phyloP scores from a whole-genome alignment of 2,329 filamentous ascomycete genomes.

The Aspergillus phoenicis region DNA sequence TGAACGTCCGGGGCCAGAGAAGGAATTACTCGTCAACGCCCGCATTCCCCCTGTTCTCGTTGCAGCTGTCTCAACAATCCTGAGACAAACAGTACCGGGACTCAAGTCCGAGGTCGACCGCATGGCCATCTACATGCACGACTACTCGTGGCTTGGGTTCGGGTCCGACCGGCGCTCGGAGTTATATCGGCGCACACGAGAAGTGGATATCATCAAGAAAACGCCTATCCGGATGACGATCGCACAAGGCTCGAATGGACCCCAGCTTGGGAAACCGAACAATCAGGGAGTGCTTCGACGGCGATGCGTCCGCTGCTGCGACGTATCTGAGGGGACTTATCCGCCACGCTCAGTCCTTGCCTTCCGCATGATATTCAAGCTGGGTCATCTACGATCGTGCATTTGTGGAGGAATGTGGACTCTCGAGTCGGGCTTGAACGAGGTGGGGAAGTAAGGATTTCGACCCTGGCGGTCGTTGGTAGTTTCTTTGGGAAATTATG shows the following conservation, averaged over 20 bases:
- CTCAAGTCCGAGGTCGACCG: constrained; percentile 65
- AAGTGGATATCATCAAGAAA: constrained; percentile 62
- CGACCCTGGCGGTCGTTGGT: constrained; percentile 11
- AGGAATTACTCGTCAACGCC: constrained; percentile 56
- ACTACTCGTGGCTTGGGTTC: constrained; percentile 70
- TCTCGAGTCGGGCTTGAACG: constrained; percentile 31
- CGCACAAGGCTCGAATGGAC: not conserved
- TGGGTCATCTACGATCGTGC: constrained; percentile 42
- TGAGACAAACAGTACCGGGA: constrained; percentile 55
- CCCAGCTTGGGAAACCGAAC: constrained; percentile 9
- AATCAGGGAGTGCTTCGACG: constrained; percentile 34
- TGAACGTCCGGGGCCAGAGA: constrained; percentile 53
- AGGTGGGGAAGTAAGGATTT: not conserved
- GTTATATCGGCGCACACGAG: constrained; percentile 62
- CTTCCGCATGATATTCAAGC: constrained; percentile 42
- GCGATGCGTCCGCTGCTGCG: constrained; percentile 62
- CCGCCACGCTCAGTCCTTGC: constrained; percentile 38
- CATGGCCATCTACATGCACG: constrained; percentile 70
- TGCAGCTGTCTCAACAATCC: constrained; percentile 51
- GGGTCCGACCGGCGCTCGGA: constrained; percentile 60
- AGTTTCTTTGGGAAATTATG: not conserved
- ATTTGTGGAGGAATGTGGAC: constrained; percentile 47
- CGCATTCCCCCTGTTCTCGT: constrained; percentile 55
- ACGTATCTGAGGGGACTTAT: constrained; percentile 66
- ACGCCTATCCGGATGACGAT: constrained; percentile 30